These are phyloP conservation scores for Picochlorum sp. DNA, from an alignment of 139 green algal genomes.

Conservation along the genomic window DNA sequence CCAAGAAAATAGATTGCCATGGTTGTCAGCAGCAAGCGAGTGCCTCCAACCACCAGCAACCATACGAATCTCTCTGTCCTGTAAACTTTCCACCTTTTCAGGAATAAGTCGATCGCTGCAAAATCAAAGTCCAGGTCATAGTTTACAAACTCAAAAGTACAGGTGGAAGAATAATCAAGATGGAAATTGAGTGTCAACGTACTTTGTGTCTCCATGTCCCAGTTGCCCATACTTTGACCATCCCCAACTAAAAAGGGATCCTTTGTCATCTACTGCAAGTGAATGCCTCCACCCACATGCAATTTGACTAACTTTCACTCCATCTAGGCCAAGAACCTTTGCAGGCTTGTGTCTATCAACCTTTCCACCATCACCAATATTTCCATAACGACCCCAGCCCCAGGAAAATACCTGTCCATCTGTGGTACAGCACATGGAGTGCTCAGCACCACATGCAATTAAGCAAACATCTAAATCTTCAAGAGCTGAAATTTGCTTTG, in stretches of 20 bases:
- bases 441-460: slow-evolving; percentile 33
- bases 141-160: background rate
- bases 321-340: slow-evolving; percentile 34
- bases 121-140: background rate
- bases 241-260: slow-evolving; percentile 71
- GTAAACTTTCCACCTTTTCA: slow-evolving; percentile 29
- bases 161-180: background rate
- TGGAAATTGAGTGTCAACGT: slow-evolving; percentile 12
- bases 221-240: slow-evolving; percentile 91
- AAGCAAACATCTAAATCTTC: slow-evolving; percentile 21
- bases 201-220: slow-evolving; percentile 64
- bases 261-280: slow-evolving; percentile 38
- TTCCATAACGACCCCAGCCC: slow-evolving; percentile 80
- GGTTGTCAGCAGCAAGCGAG: slow-evolving; percentile 49
- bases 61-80: slow-evolving; percentile 13
- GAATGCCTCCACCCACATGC: slow-evolving; percentile 76
- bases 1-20: slow-evolving; percentile 57
- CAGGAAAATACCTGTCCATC: slow-evolving; percentile 62
- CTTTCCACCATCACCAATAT: slow-evolving; percentile 63
- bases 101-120: slow-evolving; percentile 41
- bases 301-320: slow-evolving; percentile 25
- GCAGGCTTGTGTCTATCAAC: slow-evolving; percentile 38
- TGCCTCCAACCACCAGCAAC: slow-evolving; percentile 80
- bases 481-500: slow-evolving; percentile 39
- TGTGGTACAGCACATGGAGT: slow-evolving; percentile 51